phyloP scores from a whole-genome alignment of 208 protist species.

The Leptomonas seymouri region DNA sequence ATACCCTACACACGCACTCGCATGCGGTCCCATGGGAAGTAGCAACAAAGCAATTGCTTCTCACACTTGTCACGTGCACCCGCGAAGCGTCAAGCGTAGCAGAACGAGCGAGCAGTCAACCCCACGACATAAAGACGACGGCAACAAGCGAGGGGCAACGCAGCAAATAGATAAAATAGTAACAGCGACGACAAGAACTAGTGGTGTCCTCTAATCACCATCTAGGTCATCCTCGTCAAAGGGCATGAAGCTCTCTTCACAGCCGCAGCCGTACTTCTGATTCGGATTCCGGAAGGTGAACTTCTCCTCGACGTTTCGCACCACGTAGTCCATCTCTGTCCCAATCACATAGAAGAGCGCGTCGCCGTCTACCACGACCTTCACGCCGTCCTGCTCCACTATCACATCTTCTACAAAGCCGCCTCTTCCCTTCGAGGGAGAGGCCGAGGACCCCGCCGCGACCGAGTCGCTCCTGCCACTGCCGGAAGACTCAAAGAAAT shows the following conservation, averaged over 20 bases:
- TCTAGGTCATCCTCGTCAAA: constrained; percentile 82
- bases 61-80: too few relatives aligned
- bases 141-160: neutral
- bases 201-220: constrained; percentile 33
- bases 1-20: too few relatives aligned
- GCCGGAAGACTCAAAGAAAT: constrained; percentile 44
- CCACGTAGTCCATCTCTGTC: constrained; percentile 97
- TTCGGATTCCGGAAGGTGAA: constrained; percentile 98
- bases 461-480: neutral
- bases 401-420: constrained; percentile 52
- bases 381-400: constrained; percentile 94
- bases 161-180: neutral
- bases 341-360: constrained; percentile 97
- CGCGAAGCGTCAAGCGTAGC: neutral
- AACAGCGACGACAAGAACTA: neutral
- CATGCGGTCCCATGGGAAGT: too few relatives aligned
- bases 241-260: constrained; percentile 97
- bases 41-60: too few relatives aligned
- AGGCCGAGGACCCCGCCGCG: neutral
- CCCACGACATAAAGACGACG: neutral
- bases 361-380: constrained; percentile 92
- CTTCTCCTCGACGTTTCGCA: constrained; percentile 93
- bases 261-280: constrained; percentile 96
- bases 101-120: constrained; percentile 10
- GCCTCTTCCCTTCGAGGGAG: neutral